Percentiles rank a stretch among this genome's conserved stretches.
These are phyloP conservation scores for Camellia granthamiana DNA, from an alignment of 148 eudicot species.

Conservation along the genomic window DNA sequence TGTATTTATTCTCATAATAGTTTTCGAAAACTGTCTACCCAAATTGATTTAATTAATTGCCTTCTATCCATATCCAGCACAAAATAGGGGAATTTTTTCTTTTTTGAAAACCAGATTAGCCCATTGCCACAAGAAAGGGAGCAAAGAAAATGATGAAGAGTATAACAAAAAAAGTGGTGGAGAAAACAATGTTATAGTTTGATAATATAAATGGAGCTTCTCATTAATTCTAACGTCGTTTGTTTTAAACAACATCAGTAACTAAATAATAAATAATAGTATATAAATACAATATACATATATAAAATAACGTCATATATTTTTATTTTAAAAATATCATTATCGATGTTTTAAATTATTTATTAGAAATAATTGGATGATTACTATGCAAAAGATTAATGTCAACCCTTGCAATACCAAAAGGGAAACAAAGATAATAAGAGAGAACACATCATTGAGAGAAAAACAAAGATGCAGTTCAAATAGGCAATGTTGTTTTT, in stretches of 20 bases:
- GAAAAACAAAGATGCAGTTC: background rate
- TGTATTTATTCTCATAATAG: background rate
- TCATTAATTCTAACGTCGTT: background rate
- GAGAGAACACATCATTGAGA: background rate
- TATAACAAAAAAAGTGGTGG: background rate
- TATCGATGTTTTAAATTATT: no score
- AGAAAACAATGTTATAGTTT: background rate
- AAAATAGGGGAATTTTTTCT: no score
- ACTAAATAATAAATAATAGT: background rate
- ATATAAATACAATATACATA: no score
- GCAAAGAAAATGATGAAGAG: background rate
- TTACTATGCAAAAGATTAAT: background rate
- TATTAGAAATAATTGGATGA: background rate
- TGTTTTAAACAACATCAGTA: background rate
- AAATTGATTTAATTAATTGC: background rate
- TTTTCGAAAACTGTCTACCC: background rate
- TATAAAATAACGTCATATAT: no score
- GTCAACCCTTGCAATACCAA: background rate
- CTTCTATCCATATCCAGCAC: background rate
- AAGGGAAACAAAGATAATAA: background rate
- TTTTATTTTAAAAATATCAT: no score
- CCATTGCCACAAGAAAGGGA: background rate
- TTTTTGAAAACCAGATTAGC: background rate
- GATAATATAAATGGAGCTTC: background rate
- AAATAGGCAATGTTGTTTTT: background rate